Evolutionary conservation across 2,329 filamentous ascomycete genomes (phyloP).

Genomic region (Blastomyces emzantsi): DNA sequence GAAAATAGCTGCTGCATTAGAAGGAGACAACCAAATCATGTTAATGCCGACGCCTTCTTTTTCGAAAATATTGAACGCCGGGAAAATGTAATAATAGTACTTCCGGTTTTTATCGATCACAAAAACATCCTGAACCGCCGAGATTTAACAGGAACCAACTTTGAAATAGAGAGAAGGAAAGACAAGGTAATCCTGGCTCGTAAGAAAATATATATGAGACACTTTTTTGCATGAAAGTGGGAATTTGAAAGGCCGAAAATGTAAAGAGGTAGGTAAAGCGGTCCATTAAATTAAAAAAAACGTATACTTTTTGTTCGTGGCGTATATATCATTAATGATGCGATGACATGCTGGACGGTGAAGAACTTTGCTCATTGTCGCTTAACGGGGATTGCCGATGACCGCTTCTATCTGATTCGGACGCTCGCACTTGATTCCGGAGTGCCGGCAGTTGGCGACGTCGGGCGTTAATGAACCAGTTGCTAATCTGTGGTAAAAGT

Average conservation of each 20-base stretch:
- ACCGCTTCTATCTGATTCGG: constrained; percentile 9
- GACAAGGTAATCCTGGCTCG: neutral
- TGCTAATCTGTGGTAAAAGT: constrained; percentile 37
- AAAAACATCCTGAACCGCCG: neutral
- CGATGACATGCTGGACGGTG: constrained; percentile 8
- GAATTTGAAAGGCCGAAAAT: neutral
- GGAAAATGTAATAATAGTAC: neutral
- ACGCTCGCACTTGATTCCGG: constrained; percentile 35
- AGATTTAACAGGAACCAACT: neutral
- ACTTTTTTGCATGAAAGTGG: neutral
- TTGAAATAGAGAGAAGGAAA: neutral
- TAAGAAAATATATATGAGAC: neutral
- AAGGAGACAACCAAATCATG: neutral
- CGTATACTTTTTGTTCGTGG: neutral
- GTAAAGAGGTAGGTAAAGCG: neutral
- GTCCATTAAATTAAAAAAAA: constrained; percentile 4
- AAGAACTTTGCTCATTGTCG: constrained; percentile 8
- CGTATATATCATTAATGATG: constrained; percentile 3
- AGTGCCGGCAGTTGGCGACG: constrained; percentile 40
- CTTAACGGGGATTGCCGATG: constrained; percentile 7
- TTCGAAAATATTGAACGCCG: neutral
- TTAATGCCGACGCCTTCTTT: constrained; percentile 2
- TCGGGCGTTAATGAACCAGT: constrained; percentile 47
- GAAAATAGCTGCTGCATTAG: neutral
- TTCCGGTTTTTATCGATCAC: neutral